These are phyloP conservation scores for Lodderomyces oxycetoniae DNA, from an alignment of 1,139 yeast genomes.

Conservation along the genomic window DNA sequence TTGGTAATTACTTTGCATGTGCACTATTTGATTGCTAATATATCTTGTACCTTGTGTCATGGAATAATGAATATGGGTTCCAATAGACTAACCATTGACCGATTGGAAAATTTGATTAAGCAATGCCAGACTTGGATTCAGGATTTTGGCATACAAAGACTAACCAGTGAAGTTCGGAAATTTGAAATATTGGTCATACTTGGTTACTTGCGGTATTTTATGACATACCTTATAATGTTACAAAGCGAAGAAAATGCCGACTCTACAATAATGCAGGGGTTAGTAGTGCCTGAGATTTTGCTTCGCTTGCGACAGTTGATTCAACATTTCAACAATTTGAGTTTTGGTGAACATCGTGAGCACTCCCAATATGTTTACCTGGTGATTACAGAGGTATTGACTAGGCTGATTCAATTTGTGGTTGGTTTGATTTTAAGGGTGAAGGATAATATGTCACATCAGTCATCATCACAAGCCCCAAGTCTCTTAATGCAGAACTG, in stretches of 20 bases:
- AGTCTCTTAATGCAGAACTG: constrained; percentile 4
- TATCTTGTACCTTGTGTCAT: constrained; percentile 21
- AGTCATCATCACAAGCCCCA: not conserved
- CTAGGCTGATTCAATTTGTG: constrained; percentile 31
- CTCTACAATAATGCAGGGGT: constrained; percentile 15
- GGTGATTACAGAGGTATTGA: constrained; percentile 29
- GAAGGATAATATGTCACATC: constrained; percentile 10
- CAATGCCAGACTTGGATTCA: constrained; percentile 26
- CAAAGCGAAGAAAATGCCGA: constrained; percentile 34
- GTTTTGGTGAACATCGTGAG: constrained; percentile 3
- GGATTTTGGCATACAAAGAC: constrained; percentile 16
- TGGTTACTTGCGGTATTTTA: constrained; percentile 27
- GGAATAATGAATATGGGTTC: constrained; percentile 24
- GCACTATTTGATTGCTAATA: constrained; percentile 28
- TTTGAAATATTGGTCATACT: constrained; percentile 29
- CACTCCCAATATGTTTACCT: constrained; percentile 24
- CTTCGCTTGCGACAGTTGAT: constrained; percentile 18
- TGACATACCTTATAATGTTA: constrained; percentile 29
- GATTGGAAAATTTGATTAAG: constrained; percentile 20
- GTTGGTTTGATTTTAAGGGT: constrained; percentile 35
- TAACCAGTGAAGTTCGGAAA: constrained; percentile 14
- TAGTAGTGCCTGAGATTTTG: constrained; percentile 23
- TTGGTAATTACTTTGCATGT: constrained; percentile 22
- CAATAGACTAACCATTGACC: constrained; percentile 21
- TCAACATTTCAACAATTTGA: constrained; percentile 9